phyloP scores from a whole-genome alignment of 1,284 basidiomycete species.

The Cryptococcus floricola region DNA sequence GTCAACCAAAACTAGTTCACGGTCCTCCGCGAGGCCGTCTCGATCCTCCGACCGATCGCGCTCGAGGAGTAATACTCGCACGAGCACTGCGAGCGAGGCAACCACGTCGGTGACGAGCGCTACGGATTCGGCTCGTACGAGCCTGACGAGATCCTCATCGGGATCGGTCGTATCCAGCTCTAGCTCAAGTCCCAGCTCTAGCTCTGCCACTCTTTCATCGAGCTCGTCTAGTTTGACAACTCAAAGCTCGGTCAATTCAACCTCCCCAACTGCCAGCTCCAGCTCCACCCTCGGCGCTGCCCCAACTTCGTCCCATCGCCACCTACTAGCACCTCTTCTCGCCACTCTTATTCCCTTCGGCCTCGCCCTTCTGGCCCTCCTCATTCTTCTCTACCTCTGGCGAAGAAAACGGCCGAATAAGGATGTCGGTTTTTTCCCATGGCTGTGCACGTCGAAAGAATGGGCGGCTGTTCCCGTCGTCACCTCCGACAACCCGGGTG shows the following conservation, averaged over 20 bases:
- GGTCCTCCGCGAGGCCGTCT: background rate
- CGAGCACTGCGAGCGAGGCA: background rate
- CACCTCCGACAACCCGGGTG: background rate
- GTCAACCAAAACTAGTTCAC: background rate
- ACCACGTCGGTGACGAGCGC: background rate
- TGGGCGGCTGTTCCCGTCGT: slow-evolving; percentile 3
- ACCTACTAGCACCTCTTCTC: slow-evolving; percentile 9
- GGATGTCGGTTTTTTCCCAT: slow-evolving; percentile 2
- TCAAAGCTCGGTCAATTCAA: background rate
- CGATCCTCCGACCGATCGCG: background rate
- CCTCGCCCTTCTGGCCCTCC: slow-evolving; percentile 5
- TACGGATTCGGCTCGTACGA: background rate
- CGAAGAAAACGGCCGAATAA: slow-evolving; percentile 3
- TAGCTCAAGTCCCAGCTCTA: background rate
- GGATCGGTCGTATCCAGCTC: background rate
- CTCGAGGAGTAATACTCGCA: background rate
- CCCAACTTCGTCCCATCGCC: background rate
- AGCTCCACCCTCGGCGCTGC: background rate
- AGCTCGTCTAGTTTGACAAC: background rate
- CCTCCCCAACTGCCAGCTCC: background rate
- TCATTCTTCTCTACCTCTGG: slow-evolving; percentile 5
- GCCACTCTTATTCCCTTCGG: slow-evolving; percentile 9
- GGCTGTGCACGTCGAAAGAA: slow-evolving; percentile 1
- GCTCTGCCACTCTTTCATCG: background rate
- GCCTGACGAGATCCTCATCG: background rate